Conservation (phyloP, 163 green algal genomes). For the Scenedesmus sp. region DNA sequence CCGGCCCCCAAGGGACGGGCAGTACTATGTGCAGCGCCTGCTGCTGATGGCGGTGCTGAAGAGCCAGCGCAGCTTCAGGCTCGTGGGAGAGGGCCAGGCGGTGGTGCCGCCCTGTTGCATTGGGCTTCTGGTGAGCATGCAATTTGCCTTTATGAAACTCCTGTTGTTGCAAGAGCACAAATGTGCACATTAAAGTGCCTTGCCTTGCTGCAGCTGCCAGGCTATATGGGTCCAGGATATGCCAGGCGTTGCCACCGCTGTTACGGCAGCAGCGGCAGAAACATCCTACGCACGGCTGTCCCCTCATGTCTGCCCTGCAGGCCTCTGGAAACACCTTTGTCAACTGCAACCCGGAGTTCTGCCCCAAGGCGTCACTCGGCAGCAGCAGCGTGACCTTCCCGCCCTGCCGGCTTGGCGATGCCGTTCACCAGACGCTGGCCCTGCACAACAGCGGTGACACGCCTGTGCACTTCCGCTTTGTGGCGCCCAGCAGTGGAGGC, state of each 20-base stretch:
- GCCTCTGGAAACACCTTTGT: constrained; percentile 79
- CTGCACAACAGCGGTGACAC: constrained; percentile 83
- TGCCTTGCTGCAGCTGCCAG: background rate
- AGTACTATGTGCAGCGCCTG: constrained; percentile 70
- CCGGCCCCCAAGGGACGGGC: constrained; percentile 70
- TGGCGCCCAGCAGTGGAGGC: background rate
- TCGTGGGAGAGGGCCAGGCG: constrained; percentile 60
- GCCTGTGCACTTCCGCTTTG: constrained; percentile 70
- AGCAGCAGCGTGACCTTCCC: constrained; percentile 67
- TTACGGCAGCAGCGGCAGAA: background rate
- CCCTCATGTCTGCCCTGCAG: constrained; percentile 26
- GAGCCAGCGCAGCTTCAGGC: constrained; percentile 81
- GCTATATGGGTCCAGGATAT: background rate
- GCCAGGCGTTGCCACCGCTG: background rate
- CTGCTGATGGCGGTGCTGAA: constrained; percentile 71
- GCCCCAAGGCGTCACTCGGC: constrained; percentile 64
- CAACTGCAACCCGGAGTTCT: constrained; percentile 73
- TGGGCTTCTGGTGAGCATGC: constrained; percentile 48
- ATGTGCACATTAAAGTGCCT: too few relatives aligned
- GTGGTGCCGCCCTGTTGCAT: constrained; percentile 69
- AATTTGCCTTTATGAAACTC: background rate
- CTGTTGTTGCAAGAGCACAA: too few relatives aligned
- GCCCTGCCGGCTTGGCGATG: constrained; percentile 62
- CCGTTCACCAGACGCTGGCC: constrained; percentile 70
- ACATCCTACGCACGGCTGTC: background rate